phyloP scores from a whole-genome alignment of 768 basidiomycete species.

The Kwoniella newhampshirensis region DNA sequence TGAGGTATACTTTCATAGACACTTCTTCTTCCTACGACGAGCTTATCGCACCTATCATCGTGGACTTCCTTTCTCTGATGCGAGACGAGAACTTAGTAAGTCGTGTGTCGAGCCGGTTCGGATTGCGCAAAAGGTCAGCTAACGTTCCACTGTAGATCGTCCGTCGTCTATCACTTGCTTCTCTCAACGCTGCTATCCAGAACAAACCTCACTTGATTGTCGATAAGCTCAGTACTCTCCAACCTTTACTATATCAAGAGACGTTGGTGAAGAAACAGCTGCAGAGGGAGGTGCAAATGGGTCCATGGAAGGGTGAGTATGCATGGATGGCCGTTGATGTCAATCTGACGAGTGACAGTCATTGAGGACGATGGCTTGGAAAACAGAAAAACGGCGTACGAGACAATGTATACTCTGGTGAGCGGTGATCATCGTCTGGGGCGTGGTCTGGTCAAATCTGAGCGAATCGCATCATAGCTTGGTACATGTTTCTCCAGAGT shows the following conservation, averaged over 20 bases:
- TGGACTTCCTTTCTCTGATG: constrained; percentile 86
- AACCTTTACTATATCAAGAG: constrained; percentile 83
- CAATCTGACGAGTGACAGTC: constrained; percentile 32
- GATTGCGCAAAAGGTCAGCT: neutral
- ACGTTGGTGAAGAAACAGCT: constrained; percentile 68
- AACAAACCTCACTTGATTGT: constrained; percentile 89
- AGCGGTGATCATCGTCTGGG: constrained; percentile 7
- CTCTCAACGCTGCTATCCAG: constrained; percentile 90
- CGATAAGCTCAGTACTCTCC: constrained; percentile 71
- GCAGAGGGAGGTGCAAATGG: constrained; percentile 46
- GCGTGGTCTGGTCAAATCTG: neutral
- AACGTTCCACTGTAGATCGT: constrained; percentile 64
- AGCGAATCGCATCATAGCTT: constrained; percentile 20
- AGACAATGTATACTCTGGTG: constrained; percentile 67
- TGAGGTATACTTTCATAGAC: constrained; percentile 87
- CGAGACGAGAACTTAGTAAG: constrained; percentile 80
- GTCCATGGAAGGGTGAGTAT: constrained; percentile 48
- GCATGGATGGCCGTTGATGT: neutral
- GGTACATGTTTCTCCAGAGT: constrained; percentile 79
- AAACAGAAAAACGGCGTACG: constrained; percentile 93
- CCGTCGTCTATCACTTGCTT: constrained; percentile 81
- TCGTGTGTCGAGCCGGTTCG: constrained; percentile 17
- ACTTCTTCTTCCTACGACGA: constrained; percentile 83
- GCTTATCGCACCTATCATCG: constrained; percentile 77
- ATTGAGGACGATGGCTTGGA: constrained; percentile 96